phyloP scores from a whole-genome alignment of 2,329 filamentous ascomycete species.

The Cladosporium sp. region DNA sequence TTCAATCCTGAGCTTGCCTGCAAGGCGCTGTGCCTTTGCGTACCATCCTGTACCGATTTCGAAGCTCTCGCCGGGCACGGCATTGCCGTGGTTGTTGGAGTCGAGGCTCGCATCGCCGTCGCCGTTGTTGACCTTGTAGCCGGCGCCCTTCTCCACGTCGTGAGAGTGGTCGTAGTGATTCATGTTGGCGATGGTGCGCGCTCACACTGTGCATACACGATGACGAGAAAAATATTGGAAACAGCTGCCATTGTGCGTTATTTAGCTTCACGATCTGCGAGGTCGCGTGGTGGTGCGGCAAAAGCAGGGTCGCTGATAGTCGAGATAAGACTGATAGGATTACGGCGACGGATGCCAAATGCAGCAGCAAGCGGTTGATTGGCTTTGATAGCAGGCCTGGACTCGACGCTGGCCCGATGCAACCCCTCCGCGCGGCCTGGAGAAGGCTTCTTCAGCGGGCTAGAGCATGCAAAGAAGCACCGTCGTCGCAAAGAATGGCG shows the following conservation, averaged over 20 bases:
- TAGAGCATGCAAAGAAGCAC: no score
- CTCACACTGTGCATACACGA: neutral
- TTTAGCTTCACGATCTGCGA: no score
- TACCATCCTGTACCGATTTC: slow-evolving; percentile 53
- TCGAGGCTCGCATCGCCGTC: neutral
- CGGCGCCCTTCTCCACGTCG: slow-evolving; percentile 5
- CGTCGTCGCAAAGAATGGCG: no score
- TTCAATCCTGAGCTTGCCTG: slow-evolving; percentile 64
- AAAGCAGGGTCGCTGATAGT: neutral
- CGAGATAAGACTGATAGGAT: neutral
- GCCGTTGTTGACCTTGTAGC: neutral
- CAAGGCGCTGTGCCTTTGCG: slow-evolving; percentile 59
- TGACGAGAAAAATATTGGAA: neutral
- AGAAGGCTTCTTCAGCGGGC: no score
- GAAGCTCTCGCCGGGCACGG: slow-evolving; percentile 57
- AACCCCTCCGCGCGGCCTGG: neutral
- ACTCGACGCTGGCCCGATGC: neutral
- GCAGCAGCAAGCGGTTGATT: neutral
- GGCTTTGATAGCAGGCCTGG: neutral
- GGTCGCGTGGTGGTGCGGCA: no score
- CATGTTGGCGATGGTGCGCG: neutral
- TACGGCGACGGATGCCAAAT: neutral
- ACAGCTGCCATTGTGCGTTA: no score
- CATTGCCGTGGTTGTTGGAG: slow-evolving; percentile 20
- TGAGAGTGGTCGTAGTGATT: neutral